Evolutionary conservation across 495 filamentous ascomycete species (phyloP).

Genomic region (Penicillium roqueforti): DNA sequence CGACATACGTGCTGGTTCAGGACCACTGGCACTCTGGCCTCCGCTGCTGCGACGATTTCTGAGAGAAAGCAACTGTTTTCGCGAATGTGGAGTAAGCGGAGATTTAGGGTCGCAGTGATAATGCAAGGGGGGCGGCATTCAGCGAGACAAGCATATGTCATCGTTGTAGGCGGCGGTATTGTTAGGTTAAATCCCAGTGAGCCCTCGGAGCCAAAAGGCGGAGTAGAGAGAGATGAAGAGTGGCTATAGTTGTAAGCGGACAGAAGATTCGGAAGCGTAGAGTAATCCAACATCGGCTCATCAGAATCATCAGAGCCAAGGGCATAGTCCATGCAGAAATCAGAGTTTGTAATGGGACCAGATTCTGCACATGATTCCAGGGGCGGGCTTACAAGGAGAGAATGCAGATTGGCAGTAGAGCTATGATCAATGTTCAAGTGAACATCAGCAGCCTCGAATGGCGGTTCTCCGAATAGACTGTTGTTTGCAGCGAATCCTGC

Average conservation of each 20-base stretch:
- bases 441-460: background rate
- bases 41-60: background rate
- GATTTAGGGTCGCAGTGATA: constrained; percentile 6
- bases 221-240: background rate
- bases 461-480: background rate
- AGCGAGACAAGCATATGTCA: background rate
- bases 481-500: background rate
- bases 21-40: background rate
- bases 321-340: background rate
- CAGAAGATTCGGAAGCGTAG: background rate
- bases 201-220: background rate
- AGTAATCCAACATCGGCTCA: background rate
- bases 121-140: constrained; percentile 5
- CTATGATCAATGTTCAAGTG: background rate
- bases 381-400: background rate
- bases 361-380: background rate
- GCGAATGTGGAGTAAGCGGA: constrained; percentile 9
- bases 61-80: constrained; percentile 3
- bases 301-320: background rate
- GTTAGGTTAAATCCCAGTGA: background rate
- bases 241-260: background rate
- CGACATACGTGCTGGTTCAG: constrained; percentile 6
- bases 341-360: background rate
- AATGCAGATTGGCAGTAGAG: background rate
- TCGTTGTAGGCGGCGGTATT: background rate